Conservation (phyloP, 2,329 filamentous ascomycete species). For the Neodidymelliopsis sp. region DNA sequence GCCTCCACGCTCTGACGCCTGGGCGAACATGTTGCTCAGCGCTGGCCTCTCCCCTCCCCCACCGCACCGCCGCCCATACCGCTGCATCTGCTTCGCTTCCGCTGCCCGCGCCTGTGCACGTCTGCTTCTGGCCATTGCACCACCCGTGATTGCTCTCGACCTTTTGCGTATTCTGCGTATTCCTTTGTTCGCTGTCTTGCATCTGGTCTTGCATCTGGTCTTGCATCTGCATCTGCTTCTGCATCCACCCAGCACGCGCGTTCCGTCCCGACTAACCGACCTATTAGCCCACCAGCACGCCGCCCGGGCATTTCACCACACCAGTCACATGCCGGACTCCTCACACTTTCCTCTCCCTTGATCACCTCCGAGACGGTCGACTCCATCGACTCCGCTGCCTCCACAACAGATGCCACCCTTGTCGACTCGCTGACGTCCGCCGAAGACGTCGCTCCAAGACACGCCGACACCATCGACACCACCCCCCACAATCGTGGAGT, state of each 20-base stretch:
- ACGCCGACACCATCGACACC: conserved; percentile 46
- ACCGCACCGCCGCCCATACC: conserved; percentile 24
- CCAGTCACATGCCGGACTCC: conserved; percentile 57
- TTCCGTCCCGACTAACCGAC: conserved; percentile 35
- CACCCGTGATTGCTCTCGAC: no score
- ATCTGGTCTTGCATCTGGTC: conserved; percentile 14
- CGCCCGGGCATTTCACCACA: conserved; percentile 55
- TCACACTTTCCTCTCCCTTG: conserved; percentile 59
- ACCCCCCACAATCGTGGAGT: conserved; percentile 62
- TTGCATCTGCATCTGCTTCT: conserved; percentile 25
- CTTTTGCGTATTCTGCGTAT: no score
- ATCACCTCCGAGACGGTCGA: conserved; percentile 52
- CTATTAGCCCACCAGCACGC: conserved; percentile 37
- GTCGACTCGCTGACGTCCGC: conserved; percentile 43
- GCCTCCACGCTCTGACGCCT: conserved; percentile 28
- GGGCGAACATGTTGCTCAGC: conserved; percentile 16
- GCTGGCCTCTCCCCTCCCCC: conserved; percentile 33
- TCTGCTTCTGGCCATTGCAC: no score
- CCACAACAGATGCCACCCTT: conserved; percentile 30
- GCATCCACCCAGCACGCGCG: conserved; percentile 22
- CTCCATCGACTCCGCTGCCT: conserved; percentile 40
- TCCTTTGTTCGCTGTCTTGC: conserved; percentile 6
- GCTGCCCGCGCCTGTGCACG: conserved; percentile 10
- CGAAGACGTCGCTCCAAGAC: conserved; percentile 33
- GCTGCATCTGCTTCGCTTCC: conserved; percentile 18